Evolutionary conservation across 2,329 filamentous ascomycete species (phyloP), one percentile per base, ranked within the genome.

Genomic region (Aspergillus ustus): DNA sequence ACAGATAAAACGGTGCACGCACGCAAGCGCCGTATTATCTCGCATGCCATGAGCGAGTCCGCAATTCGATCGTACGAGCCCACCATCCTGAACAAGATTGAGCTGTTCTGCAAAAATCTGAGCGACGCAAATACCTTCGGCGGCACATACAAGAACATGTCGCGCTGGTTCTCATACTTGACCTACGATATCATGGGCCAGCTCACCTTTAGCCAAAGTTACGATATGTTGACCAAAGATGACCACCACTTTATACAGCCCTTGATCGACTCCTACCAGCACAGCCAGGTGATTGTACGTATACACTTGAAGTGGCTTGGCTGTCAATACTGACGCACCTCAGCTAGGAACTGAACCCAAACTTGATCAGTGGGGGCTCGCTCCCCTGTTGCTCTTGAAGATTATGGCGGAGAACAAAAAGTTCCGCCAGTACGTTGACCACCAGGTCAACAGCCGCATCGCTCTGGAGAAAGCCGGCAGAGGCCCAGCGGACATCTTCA

Each of bases 121-220:
- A 34, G 31, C 31, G 31, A 34, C 31, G 8, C 45, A 2, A 49
- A 25, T 25, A 49, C 45, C 7, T 49, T 49, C 13, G 45, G 45
- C 20, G 45, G 45, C 7, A 5, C 45, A 8, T 49, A 49, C 45
- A 49, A 49, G 45, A 49, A 49, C 15, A 49, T 49, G 45, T 49
- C 45, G 45, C 45, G 45, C 9, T 49, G 45, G 45, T 49, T 49
- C 9, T 49, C 45, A 9, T 49, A 49, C 51, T 25, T 52, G 3
- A 52, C 51, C 3, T 52, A 40, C 34, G 51, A 52, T 22, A 43
- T 43, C 31, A 52, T 52, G 51, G 34, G 31, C 7, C 51, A 52
- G 51, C 31, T 52, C 25, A 37, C 34, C 34, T 52, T 52, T 19
- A 37, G 51, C 31, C 34, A 20, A 9, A 40, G 31, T 9, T 52